Base-by-base conservation (phyloP, 495 filamentous ascomycete genomes). In the Parathielavia hyrcaniae region DNA sequence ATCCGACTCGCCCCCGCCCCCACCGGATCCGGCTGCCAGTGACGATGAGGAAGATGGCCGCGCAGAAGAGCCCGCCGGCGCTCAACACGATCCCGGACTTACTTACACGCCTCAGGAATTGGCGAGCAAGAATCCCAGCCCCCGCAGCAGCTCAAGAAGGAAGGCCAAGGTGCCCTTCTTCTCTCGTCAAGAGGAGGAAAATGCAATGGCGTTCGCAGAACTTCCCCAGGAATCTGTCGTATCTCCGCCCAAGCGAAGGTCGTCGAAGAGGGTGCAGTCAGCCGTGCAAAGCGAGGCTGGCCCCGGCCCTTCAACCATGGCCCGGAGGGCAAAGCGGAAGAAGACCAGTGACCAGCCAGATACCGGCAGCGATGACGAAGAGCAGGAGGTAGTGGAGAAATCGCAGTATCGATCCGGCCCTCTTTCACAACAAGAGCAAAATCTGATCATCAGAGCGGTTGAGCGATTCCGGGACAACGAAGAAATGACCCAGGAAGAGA, bases 391-490 rank as follows among this genome's bases (percentile, higher is more conserved):
- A 1, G 11, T 13, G 0, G 53, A 50, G 13, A 44, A 50, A 32
- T 57, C 61, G 14, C 50, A 67, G 47, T 60, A 67, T 19, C 47
- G 60, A 19, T 59, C 51, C 14, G 72, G 73, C 7, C 26, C 57
- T 30, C 66, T 77, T 22, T 61, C 63, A 1, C 59, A 62, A 12
- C 49, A 55, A 4, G 75, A 79, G 49, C 45, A 70, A 22, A 58
- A 64, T 1, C 62, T 66, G 40, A 64, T 79, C 19, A 61, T 41
- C 0, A 40, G 57, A 11, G 71, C 70, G 4, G 68, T 80, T 1
- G 71, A 78, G 41, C 61, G 22, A 0, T 75, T 72, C 52, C 58
- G 72, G 17, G 67, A 75, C 0, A 57, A 67, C 13, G 50, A 77
- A 12, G 53, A 61, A 14, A 38, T 81, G 47, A 73, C 71, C 0